phyloP scores from a whole-genome alignment of 2,329 filamentous ascomycete genomes.

The Sclerotinia trifoliorum region DNA sequence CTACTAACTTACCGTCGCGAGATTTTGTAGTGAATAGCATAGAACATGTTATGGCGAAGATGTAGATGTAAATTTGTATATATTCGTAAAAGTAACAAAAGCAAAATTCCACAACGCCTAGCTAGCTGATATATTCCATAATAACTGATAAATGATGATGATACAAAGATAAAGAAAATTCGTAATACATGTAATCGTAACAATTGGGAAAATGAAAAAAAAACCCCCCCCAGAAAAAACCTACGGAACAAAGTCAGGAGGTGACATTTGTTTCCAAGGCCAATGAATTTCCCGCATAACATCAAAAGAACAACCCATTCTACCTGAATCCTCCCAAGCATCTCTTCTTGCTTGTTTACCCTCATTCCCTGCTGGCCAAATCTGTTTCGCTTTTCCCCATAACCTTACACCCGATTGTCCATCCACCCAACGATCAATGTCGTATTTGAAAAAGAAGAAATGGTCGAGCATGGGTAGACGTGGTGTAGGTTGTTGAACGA shows the following conservation, averaged over 20 bases:
- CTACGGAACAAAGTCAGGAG: slow-evolving; percentile 17
- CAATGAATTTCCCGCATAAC: slow-evolving; percentile 21
- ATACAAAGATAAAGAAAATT: background rate
- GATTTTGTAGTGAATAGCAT: background rate
- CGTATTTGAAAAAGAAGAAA: slow-evolving; percentile 22
- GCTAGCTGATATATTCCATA: background rate
- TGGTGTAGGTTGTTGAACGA: slow-evolving; percentile 14
- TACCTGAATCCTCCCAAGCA: slow-evolving; percentile 20
- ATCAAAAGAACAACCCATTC: slow-evolving; percentile 15
- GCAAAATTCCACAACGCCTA: slow-evolving; percentile 14
- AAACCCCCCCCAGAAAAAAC: background rate
- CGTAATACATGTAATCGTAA: background rate
- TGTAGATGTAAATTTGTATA: background rate
- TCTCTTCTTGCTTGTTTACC: slow-evolving; percentile 17
- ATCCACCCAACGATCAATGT: slow-evolving; percentile 20
- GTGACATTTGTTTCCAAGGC: slow-evolving; percentile 22
- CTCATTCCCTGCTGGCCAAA: slow-evolving; percentile 16
- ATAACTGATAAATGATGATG: background rate
- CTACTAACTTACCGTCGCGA: no score
- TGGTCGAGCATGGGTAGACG: slow-evolving; percentile 17
- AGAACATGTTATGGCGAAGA: background rate
- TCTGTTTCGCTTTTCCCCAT: slow-evolving; percentile 18
- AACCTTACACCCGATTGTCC: slow-evolving; percentile 15
- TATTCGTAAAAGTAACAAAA: background rate
- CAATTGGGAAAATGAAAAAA: background rate